Evolutionary conservation across 176 grass and related monocot genomes (phyloP).

Genomic region (Phragmites australis): DNA sequence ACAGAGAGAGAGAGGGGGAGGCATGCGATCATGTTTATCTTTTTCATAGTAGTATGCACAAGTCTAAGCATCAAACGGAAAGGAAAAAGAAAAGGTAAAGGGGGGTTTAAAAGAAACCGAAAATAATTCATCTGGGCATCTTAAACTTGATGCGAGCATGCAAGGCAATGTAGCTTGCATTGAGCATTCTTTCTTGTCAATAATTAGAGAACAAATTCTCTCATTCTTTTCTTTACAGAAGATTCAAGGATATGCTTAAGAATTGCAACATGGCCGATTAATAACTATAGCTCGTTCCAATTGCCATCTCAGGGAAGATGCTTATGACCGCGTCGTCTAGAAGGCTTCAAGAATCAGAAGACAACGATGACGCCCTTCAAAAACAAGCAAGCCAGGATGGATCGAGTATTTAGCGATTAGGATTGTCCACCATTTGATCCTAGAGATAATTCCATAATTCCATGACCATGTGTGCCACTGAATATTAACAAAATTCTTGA

Average conservation of each 20-base stretch:
- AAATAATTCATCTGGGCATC: neutral
- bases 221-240: conserved; percentile 12
- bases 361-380: neutral
- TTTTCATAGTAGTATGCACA: neutral
- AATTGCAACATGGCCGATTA: conserved; percentile 28
- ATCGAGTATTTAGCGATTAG: neutral
- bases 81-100: neutral
- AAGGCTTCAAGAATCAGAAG: conserved; percentile 28
- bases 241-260: conserved; percentile 42
- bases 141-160: conserved; percentile 15
- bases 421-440: neutral
- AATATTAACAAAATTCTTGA: too few relatives aligned
- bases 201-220: conserved; percentile 40
- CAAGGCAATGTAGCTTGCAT: neutral
- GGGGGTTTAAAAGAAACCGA: neutral
- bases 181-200: conserved; percentile 27
- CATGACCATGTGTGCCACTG: too few relatives aligned
- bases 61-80: neutral
- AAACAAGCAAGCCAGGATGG: neutral
- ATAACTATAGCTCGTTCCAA: conserved; percentile 9
- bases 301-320: neutral
- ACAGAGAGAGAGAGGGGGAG: neutral
- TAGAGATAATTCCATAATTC: too few relatives aligned
- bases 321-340: neutral
- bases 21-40: neutral